Conservation (phyloP, 2,329 filamentous ascomycete species). For the Pseudogymnoascus sp. region DNA sequence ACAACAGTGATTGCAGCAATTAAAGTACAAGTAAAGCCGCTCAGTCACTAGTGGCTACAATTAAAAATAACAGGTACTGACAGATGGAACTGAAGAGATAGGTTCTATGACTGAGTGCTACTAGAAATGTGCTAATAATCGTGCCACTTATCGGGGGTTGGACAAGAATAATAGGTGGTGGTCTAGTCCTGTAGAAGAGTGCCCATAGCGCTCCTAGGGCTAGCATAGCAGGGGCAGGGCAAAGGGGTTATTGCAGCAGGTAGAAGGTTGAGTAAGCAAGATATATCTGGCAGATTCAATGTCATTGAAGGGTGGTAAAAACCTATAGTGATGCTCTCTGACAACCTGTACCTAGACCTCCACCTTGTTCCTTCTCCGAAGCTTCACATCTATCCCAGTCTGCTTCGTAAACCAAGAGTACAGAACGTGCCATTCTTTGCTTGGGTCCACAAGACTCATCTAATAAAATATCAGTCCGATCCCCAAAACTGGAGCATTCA, state of each 20-base stretch:
- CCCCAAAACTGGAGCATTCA: background rate
- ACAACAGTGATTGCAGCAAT: no score
- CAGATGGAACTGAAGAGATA: no score
- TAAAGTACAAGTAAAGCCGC: no score
- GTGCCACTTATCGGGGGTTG: no score
- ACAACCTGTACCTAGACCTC: background rate
- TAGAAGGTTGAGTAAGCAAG: background rate
- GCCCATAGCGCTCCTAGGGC: no score
- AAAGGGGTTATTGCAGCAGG: background rate
- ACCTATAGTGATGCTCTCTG: background rate
- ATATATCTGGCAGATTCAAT: background rate
- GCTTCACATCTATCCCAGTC: constrained; percentile 17
- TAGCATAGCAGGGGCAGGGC: background rate
- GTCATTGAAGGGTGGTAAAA: background rate
- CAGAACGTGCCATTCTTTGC: constrained; percentile 31
- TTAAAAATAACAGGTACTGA: no score
- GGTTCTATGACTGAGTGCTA: no score
- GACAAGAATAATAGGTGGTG: no score
- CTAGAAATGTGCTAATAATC: no score
- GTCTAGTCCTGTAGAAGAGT: no score
- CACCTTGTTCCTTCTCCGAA: constrained; percentile 9
- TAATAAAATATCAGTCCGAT: constrained; percentile 12
- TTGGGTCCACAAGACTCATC: constrained; percentile 30
- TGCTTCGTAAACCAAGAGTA: constrained; percentile 35
- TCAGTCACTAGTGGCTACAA: no score